Percentiles rank a stretch among this genome's conserved stretches.
Evolutionary conservation across 805 yeast species (phyloP).

Genomic region (Hanseniaspora guilliermondii): DNA sequence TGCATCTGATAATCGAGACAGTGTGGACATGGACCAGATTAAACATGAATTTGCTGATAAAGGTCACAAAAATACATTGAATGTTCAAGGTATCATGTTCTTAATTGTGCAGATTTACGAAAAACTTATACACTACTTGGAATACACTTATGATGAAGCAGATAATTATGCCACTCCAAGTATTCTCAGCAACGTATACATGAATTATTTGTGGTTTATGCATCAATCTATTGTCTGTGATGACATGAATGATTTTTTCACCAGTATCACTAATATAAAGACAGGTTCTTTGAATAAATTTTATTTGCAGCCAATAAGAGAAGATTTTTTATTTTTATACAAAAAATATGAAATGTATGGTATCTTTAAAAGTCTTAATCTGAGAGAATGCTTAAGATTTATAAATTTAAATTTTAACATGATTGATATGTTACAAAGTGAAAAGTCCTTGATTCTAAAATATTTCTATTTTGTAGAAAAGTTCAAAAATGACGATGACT

Average conservation of each 20-base stretch:
- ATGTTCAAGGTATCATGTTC: not conserved
- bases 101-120: conserved; percentile 22
- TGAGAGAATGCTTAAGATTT: not conserved
- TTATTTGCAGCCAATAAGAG: conserved; percentile 5
- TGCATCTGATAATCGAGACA: not conserved
- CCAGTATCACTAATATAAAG: not conserved
- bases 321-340: not conserved
- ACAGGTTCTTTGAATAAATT: not conserved
- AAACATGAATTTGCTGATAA: not conserved
- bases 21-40: not conserved
- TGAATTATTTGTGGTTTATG: conserved; percentile 54
- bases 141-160: conserved; percentile 40
- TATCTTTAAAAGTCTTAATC: not conserved
- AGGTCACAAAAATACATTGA: not conserved
- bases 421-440: not conserved
- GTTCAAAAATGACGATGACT: not conserved
- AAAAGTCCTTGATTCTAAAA: not conserved
- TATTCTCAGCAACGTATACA: conserved; percentile 58
- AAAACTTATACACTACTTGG: conserved; percentile 35
- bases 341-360: not conserved
- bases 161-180: conserved; percentile 75
- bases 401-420: not conserved
- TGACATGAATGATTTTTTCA: conserved; percentile 1
- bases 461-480: not conserved
- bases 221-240: not conserved